Conservation (phyloP, 352 stramenopile genomes). For the Globisporangium apiculatum region DNA sequence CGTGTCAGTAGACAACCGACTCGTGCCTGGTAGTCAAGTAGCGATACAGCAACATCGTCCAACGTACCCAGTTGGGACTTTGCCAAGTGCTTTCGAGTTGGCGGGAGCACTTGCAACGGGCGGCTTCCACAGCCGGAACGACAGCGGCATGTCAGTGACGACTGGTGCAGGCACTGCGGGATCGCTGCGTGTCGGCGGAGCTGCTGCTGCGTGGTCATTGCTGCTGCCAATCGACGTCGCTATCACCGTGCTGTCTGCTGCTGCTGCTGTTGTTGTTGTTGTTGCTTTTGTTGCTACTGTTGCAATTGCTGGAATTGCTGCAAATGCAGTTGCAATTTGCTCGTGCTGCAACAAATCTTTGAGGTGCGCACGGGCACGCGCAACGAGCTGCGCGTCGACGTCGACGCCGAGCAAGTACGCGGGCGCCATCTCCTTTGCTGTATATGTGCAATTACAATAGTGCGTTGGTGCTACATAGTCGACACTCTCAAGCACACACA, state of each 20-base stretch:
- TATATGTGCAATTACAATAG: not conserved
- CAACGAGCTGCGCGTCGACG: constrained; percentile 61
- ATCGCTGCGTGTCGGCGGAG: constrained; percentile 1
- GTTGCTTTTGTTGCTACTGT: not conserved
- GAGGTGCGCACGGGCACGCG: constrained; percentile 43
- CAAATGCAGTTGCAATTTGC: constrained; percentile 47
- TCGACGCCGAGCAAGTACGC: constrained; percentile 65
- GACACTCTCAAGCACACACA: not conserved
- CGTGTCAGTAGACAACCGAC: not conserved
- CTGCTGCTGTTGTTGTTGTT: not conserved
- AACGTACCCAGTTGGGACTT: constrained; percentile 42
- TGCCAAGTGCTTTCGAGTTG: constrained; percentile 33
- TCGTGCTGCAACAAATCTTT: constrained; percentile 59
- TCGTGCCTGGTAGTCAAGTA: not conserved
- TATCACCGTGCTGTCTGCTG: not conserved
- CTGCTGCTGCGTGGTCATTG: not conserved
- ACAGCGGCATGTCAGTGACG: constrained; percentile 45
- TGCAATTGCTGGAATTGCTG: constrained; percentile 23
- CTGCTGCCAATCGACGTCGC: not conserved
- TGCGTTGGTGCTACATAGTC: not conserved
- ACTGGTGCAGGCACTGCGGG: constrained; percentile 10
- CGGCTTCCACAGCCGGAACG: constrained; percentile 64
- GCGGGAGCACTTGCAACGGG: constrained; percentile 17
- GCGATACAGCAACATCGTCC: not conserved
- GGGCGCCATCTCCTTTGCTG: constrained; percentile 43